These are phyloP conservation scores for Garcia nutans DNA, from an alignment of 345 rosid genomes.

Conservation along the genomic window DNA sequence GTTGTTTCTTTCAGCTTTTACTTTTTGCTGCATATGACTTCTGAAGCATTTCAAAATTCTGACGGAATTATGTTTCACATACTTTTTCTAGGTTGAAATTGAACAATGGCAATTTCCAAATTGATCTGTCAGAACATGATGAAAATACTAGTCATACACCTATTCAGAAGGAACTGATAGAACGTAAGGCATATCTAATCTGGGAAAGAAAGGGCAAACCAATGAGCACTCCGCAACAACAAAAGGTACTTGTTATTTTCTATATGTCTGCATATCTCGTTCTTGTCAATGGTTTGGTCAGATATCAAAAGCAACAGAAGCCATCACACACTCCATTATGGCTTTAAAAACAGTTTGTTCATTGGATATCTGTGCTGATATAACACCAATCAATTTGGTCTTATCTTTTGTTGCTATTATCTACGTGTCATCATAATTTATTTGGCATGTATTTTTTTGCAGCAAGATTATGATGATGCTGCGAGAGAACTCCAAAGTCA, in stretches of 20 bases:
- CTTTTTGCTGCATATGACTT: conserved; percentile 6
- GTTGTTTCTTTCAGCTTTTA: conserved; percentile 14
- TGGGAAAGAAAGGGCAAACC: conserved; percentile 64
- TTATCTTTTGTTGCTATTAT: conserved; percentile 7
- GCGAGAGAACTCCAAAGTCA: conserved; percentile 49
- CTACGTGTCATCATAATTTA: not conserved
- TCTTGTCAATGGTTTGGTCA: not conserved
- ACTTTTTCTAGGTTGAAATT: conserved; percentile 45
- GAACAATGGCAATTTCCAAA: conserved; percentile 52
- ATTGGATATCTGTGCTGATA: not conserved
- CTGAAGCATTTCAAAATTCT: conserved; percentile 8
- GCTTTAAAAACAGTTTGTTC: not conserved
- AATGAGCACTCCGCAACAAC: conserved; percentile 40
- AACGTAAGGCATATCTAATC: conserved; percentile 47
- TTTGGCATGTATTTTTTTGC: conserved; percentile 16
- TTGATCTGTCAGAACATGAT: conserved; percentile 53
- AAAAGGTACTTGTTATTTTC: conserved; percentile 40
- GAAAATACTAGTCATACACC: conserved; percentile 24
- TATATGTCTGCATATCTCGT: not conserved
- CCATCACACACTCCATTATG: not conserved
- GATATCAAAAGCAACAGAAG: not conserved
- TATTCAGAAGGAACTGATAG: conserved; percentile 47
- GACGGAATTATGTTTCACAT: conserved; percentile 5
- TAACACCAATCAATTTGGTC: not conserved
- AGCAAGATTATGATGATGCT: conserved; percentile 56